Percentiles rank a stretch among this genome's conserved stretches.
These are phyloP conservation scores for Fusarium sp. DNA, from an alignment of 2,329 filamentous ascomycete species.

Conservation along the genomic window DNA sequence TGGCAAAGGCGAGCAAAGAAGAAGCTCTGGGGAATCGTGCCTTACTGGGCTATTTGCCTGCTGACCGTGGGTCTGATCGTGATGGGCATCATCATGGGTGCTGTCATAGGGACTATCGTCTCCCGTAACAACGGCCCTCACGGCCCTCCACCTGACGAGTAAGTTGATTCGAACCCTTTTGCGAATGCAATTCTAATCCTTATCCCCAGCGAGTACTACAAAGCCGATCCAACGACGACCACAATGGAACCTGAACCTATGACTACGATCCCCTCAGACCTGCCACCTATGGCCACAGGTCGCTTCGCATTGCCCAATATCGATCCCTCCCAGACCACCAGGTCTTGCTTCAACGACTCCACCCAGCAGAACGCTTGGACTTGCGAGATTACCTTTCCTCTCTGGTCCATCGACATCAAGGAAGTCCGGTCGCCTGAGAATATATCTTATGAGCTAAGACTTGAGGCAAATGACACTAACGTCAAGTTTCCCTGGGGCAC, in stretches of 20 bases:
- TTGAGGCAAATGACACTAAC: conserved; percentile 51
- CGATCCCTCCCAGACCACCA: conserved; percentile 64
- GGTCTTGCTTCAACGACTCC: conserved; percentile 71
- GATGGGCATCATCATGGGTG: conserved; percentile 70
- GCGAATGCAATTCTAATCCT: conserved; percentile 13
- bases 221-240: conserved; percentile 54
- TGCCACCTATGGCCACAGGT: conserved; percentile 70
- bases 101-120: conserved; percentile 68
- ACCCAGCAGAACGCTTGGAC: conserved; percentile 74
- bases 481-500: conserved; percentile 67
- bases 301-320: conserved; percentile 70
- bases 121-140: conserved; percentile 33
- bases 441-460: conserved; percentile 59
- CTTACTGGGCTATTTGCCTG: conserved; percentile 74
- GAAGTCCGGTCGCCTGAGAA: conserved; percentile 40
- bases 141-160: conserved; percentile 25
- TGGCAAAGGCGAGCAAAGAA: conserved; percentile 70
- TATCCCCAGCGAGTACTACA: conserved; percentile 34
- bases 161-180: conserved; percentile 12
- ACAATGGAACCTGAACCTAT: conserved; percentile 67
- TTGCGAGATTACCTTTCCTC: conserved; percentile 67
- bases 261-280: conserved; percentile 63
- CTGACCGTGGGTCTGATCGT: conserved; percentile 65
- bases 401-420: conserved; percentile 62
- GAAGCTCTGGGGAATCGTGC: conserved; percentile 72